A percentile compares a stretch with the other conserved stretches of the same genome.
Conservation (phyloP, 2,329 filamentous ascomycete species). For the Geosmithia putterillii region DNA sequence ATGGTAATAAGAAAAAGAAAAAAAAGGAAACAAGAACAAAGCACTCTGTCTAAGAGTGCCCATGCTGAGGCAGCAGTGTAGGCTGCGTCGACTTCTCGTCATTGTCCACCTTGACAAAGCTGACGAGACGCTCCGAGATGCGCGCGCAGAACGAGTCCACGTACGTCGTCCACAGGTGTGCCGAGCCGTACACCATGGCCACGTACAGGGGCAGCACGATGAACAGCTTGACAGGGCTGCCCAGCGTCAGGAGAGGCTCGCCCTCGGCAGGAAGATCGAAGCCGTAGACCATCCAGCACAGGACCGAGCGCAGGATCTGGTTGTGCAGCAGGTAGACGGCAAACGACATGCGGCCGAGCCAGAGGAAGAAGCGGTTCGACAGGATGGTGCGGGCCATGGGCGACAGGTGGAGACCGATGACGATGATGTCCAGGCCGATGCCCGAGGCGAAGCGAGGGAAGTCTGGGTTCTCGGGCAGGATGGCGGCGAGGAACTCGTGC, state of each 20-base stretch:
- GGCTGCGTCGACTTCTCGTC: not conserved
- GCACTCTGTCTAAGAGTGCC: not conserved
- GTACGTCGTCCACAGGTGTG: conserved; percentile 37
- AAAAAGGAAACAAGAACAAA: not conserved
- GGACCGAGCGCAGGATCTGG: conserved; percentile 42
- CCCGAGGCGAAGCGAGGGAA: conserved; percentile 26
- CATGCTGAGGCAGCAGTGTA: conserved; percentile 1
- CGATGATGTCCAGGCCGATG: conserved; percentile 26
- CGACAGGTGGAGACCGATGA: conserved; percentile 39
- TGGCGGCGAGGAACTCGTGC: conserved; percentile 24
- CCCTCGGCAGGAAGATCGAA: conserved; percentile 19
- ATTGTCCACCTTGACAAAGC: conserved; percentile 2
- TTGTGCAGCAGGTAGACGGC: conserved; percentile 54
- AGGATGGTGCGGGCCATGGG: conserved; percentile 36
- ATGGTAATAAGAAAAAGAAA: not conserved
- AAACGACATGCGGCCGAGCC: conserved; percentile 52
- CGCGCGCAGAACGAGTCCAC: conserved; percentile 37
- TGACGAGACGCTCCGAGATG: conserved; percentile 2
- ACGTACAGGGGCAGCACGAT: conserved; percentile 31
- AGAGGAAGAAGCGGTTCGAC: conserved; percentile 42
- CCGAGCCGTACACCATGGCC: conserved; percentile 29
- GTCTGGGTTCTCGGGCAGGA: conserved; percentile 34
- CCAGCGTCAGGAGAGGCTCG: conserved; percentile 16
- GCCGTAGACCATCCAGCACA: conserved; percentile 48
- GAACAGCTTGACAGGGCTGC: conserved; percentile 20